Percentiles rank a stretch among this genome's conserved stretches.
These are phyloP conservation scores for Sambucus nigra DNA, from an alignment of 129 eudicot species.

Conservation along the genomic window DNA sequence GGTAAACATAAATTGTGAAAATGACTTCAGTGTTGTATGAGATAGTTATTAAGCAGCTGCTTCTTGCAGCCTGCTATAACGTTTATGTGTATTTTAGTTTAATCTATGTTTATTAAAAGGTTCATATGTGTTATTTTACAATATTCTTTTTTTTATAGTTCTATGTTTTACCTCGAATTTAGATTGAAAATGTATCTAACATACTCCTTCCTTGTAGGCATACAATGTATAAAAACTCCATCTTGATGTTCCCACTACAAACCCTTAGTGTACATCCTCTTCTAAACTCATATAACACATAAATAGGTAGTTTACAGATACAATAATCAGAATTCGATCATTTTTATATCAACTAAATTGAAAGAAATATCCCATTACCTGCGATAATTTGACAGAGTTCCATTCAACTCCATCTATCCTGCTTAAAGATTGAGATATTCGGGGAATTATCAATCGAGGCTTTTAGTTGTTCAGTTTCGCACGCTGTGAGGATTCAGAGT, in stretches of 20 bases:
- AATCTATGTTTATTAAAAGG: no score
- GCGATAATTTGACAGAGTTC: conserved; percentile 4
- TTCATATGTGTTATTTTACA: no score
- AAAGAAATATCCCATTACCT: no score
- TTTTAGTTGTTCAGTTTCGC: conserved; percentile 32
- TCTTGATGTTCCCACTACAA: not conserved
- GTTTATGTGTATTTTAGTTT: no score
- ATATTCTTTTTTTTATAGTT: no score
- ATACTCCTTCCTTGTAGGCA: not conserved
- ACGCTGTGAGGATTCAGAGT: conserved; percentile 57
- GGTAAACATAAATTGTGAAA: no score
- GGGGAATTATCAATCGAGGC: conserved; percentile 7
- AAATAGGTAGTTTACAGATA: no score
- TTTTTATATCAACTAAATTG: not conserved
- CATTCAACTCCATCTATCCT: conserved; percentile 1
- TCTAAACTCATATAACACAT: not conserved
- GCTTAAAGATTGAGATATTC: not conserved
- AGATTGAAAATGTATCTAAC: not conserved
- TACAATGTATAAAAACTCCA: no score
- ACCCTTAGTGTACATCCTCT: not conserved
- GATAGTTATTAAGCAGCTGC: no score
- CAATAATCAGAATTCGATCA: not conserved
- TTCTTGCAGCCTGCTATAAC: no score
- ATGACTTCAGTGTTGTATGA: no score
- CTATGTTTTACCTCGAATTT: no score